Conservation (phyloP, 2,329 filamentous ascomycete genomes). For the Nemania bipapillata region DNA sequence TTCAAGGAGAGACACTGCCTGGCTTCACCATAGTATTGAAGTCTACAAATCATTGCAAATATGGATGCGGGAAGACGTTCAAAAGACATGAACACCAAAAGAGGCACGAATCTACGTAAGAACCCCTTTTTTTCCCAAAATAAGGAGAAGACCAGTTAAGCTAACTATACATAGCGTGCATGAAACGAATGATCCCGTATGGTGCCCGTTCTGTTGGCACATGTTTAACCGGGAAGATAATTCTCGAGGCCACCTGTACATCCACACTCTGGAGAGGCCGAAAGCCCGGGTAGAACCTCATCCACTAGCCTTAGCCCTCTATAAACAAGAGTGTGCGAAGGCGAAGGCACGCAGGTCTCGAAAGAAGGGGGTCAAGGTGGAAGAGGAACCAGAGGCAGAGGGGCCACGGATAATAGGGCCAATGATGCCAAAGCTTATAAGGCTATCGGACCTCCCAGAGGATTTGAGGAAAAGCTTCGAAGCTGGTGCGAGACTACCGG, state of each 20-base stretch:
- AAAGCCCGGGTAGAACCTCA: conserved; percentile 49
- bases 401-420: not conserved
- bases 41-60: not conserved
- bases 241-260: conserved; percentile 52
- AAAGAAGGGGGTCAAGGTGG: not conserved
- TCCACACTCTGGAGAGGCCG: not conserved
- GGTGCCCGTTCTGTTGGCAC: conserved; percentile 41
- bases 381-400: not conserved
- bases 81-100: conserved; percentile 67
- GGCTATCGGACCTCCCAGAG: not conserved
- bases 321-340: conserved; percentile 44
- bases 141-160: not conserved
- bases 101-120: conserved; percentile 63
- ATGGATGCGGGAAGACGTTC: conserved; percentile 57
- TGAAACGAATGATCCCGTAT: conserved; percentile 14
- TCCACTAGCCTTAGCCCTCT: not conserved
- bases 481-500: too few relatives aligned
- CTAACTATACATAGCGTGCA: conserved; percentile 51
- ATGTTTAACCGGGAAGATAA: conserved; percentile 56
- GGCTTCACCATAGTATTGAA: not conserved
- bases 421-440: not conserved
- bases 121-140: conserved; percentile 3
- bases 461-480: not conserved
- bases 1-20: too few relatives aligned
- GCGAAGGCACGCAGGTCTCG: conserved; percentile 38